These are phyloP conservation scores for Nemania serpens DNA, from an alignment of 2,329 filamentous ascomycete genomes.

Conservation along the genomic window DNA sequence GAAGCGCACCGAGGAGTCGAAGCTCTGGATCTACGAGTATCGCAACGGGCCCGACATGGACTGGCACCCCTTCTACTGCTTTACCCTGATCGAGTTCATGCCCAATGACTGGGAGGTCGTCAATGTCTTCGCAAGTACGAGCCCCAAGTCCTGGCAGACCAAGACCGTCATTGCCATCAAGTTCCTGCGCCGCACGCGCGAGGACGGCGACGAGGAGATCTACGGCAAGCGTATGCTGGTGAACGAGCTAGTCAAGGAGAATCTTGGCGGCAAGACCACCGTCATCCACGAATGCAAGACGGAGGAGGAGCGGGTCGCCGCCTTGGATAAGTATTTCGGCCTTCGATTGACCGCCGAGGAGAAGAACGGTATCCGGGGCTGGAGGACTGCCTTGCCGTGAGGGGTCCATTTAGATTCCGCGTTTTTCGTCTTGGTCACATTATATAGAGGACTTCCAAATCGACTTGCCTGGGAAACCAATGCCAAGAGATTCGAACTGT, in stretches of 20 bases:
- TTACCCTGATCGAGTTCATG: constrained; percentile 67
- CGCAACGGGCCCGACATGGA: constrained; percentile 51
- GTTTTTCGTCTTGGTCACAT: background rate
- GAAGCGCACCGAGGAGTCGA: constrained; percentile 46
- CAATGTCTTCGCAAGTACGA: constrained; percentile 60
- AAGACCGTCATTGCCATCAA: constrained; percentile 56
- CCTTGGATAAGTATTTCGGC: constrained; percentile 30
- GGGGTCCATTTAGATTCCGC: background rate
- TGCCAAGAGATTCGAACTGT: background rate
- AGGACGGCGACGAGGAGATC: constrained; percentile 48
- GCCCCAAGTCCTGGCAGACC: constrained; percentile 57
- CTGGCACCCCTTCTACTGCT: constrained; percentile 68
- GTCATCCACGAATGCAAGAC: constrained; percentile 51
- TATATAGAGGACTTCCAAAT: background rate
- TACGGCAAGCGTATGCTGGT: constrained; percentile 59
- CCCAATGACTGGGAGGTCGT: constrained; percentile 64
- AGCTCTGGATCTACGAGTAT: constrained; percentile 68
- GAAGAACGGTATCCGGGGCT: constrained; percentile 52
- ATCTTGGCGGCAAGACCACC: constrained; percentile 54
- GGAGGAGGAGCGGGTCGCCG: constrained; percentile 45
- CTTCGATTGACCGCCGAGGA: constrained; percentile 28
- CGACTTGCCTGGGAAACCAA: background rate
- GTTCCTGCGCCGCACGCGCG: constrained; percentile 48
- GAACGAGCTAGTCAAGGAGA: constrained; percentile 57
- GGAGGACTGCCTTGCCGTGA: constrained; percentile 46